Conservation (phyloP, 2,329 filamentous ascomycete species). For the Penicillium sp. region DNA sequence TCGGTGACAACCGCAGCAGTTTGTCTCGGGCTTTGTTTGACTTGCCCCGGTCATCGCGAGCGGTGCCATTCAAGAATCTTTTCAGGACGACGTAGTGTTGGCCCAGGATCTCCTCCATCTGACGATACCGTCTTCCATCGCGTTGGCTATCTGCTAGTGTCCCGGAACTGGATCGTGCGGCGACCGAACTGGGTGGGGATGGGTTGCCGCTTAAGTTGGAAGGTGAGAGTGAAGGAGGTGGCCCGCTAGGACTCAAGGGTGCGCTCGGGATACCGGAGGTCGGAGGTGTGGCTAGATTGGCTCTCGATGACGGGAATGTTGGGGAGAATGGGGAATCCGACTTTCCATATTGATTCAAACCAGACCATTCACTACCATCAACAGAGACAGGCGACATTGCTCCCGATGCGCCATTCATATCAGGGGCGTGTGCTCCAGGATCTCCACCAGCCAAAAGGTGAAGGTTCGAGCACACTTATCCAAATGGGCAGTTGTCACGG, state of each 20-base stretch:
- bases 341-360: slow-evolving; percentile 64
- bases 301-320: slow-evolving; percentile 49
- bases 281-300: slow-evolving; percentile 64
- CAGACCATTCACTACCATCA: slow-evolving; percentile 79
- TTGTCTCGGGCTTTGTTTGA: slow-evolving; percentile 94
- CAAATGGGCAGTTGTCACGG: background rate
- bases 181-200: slow-evolving; percentile 85
- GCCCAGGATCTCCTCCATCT: slow-evolving; percentile 67
- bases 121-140: slow-evolving; percentile 54
- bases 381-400: slow-evolving; percentile 79
- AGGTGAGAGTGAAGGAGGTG: slow-evolving; percentile 11
- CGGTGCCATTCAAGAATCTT: slow-evolving; percentile 67
- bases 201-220: slow-evolving; percentile 51
- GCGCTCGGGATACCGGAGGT: slow-evolving; percentile 60
- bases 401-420: slow-evolving; percentile 71
- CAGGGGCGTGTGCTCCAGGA: slow-evolving; percentile 27
- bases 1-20: slow-evolving; percentile 79
- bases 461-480: slow-evolving; percentile 1
- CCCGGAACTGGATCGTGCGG: slow-evolving; percentile 71
- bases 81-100: slow-evolving; percentile 82
- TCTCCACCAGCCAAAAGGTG: slow-evolving; percentile 1
- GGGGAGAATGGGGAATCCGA: slow-evolving; percentile 43
- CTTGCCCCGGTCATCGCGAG: slow-evolving; percentile 72
- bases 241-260: slow-evolving; percentile 59
- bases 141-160: slow-evolving; percentile 63